Conservation (phyloP, 257 asterid genomes). For the Echium plantagineum region DNA sequence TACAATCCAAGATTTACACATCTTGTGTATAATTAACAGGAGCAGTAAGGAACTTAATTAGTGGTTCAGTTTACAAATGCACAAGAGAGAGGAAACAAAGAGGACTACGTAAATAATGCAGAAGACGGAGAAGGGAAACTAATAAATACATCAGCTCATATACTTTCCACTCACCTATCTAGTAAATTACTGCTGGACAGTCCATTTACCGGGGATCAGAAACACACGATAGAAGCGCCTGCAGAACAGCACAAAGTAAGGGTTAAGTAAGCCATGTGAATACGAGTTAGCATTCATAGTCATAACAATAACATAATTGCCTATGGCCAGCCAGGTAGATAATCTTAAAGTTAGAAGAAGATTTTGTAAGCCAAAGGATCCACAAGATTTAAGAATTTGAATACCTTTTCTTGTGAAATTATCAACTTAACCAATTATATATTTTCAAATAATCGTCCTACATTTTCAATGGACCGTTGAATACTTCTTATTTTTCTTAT, state of each 20-base stretch:
- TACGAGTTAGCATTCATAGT: neutral
- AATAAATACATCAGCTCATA: neutral
- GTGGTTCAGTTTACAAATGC: too few relatives aligned
- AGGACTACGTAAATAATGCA: too few relatives aligned
- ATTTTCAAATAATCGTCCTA: too few relatives aligned
- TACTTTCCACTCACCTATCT: neutral
- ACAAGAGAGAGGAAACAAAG: too few relatives aligned
- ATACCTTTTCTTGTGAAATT: too few relatives aligned
- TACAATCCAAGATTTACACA: too few relatives aligned
- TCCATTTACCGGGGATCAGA: neutral
- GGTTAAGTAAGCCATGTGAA: neutral
- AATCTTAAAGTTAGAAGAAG: neutral
- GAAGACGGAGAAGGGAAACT: neutral
- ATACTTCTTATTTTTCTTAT: too few relatives aligned
- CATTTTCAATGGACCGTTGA: too few relatives aligned
- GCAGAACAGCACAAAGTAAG: neutral
- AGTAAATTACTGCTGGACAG: neutral
- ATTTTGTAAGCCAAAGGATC: neutral
- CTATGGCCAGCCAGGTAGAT: neutral
- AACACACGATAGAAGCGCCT: slow-evolving; percentile 12
- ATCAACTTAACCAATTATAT: too few relatives aligned
- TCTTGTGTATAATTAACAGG: too few relatives aligned
- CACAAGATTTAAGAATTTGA: too few relatives aligned
- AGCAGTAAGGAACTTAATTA: too few relatives aligned
- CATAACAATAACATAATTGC: neutral